Evolutionary conservation across 345 rosid genomes (phyloP).

Genomic region (Melaleuca quinquenervia): DNA sequence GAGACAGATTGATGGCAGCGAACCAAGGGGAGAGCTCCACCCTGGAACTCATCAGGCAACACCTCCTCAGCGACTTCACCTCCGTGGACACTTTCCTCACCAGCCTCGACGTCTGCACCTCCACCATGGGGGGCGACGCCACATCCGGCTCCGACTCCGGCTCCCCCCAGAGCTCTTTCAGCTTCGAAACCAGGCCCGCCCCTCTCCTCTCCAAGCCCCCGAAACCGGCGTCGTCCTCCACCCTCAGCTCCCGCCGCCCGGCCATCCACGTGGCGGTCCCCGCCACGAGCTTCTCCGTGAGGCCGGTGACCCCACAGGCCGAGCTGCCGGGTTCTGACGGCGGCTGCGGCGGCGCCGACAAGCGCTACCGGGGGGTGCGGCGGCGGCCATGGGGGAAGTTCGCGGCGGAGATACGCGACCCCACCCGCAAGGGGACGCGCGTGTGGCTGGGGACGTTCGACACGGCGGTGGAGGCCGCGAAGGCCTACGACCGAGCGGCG

Average conservation of each 20-base stretch:
- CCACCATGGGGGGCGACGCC: neutral
- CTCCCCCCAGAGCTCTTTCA: neutral
- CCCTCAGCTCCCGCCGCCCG: constrained; percentile 61
- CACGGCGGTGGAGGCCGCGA: constrained; percentile 73
- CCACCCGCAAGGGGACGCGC: constrained; percentile 70
- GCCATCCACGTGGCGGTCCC: constrained; percentile 38
- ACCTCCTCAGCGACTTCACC: constrained; percentile 45
- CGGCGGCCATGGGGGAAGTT: constrained; percentile 88
- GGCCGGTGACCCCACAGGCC: neutral
- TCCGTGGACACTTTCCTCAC: constrained; percentile 23
- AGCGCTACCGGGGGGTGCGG: constrained; percentile 78
- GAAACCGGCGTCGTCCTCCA: constrained; percentile 8
- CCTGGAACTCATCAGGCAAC: constrained; percentile 49
- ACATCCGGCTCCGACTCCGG: neutral
- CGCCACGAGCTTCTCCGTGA: neutral
- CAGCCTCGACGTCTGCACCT: neutral
- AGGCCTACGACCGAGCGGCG: constrained; percentile 83
- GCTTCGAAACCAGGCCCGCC: neutral
- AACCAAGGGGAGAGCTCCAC: constrained; percentile 3
- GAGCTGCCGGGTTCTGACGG: neutral
- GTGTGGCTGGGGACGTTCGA: constrained; percentile 94
- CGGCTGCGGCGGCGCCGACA: constrained; percentile 7
- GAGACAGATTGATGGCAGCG: neutral
- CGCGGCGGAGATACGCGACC: constrained; percentile 92
- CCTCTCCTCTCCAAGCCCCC: neutral